These are phyloP conservation scores for Thuidium tamariscinum DNA, from an alignment of 225 moss, liverwort and hornwort species.

Conservation along the genomic window DNA sequence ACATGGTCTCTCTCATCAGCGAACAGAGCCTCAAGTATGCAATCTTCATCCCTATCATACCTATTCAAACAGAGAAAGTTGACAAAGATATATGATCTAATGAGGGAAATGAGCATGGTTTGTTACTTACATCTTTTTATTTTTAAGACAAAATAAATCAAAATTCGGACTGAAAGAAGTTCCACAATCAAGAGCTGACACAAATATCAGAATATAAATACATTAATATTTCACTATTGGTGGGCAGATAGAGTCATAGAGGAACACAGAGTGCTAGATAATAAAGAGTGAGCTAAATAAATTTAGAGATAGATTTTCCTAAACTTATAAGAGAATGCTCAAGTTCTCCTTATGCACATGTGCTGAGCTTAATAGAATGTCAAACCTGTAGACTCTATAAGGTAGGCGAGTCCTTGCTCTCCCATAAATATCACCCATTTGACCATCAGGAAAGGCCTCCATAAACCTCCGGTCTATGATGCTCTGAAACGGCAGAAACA, in stretches of 20 bases:
- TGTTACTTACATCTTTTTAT: neutral
- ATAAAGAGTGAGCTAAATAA: neutral
- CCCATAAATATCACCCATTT: conserved; percentile 60
- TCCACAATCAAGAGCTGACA: neutral
- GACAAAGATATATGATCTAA: neutral
- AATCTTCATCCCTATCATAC: conserved; percentile 85
- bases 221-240: neutral
- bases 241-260: neutral
- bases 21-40: conserved; percentile 53
- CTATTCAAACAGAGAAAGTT: neutral
- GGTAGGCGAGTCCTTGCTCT: conserved; percentile 47
- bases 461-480: conserved; percentile 42
- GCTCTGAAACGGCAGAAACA: conserved; percentile 24
- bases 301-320: neutral
- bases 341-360: neutral
- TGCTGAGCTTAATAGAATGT: neutral
- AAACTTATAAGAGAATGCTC: neutral
- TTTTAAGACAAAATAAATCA: neutral
- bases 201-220: neutral
- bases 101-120: neutral
- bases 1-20: conserved; percentile 60
- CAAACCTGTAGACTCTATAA: conserved; percentile 40
- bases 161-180: neutral
- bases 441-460: conserved; percentile 66
- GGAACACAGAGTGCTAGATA: neutral